A percentile compares a stretch with the other conserved stretches of the same genome.
phyloP scores from a whole-genome alignment of 352 stramenopile genomes.

The Globisporangium okanoganense region DNA sequence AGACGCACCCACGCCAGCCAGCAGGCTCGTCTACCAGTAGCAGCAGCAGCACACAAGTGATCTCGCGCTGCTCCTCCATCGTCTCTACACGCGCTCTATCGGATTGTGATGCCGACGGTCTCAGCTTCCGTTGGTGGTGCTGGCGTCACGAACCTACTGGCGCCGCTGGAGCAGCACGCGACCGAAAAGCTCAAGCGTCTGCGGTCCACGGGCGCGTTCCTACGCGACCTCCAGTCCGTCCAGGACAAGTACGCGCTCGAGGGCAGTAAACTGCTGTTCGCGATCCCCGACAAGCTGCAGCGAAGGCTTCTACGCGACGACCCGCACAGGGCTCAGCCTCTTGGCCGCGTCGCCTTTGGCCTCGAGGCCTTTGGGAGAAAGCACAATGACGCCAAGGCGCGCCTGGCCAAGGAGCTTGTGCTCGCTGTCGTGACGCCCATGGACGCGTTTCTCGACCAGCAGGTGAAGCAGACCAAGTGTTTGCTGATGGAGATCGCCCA shows the following conservation, averaged over 20 bases:
- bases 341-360: slow-evolving; percentile 20
- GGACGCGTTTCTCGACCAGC: slow-evolving; percentile 30
- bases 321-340: slow-evolving; percentile 13
- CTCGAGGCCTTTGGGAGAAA: slow-evolving; percentile 28
- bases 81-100: not conserved
- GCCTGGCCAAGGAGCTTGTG: slow-evolving; percentile 25
- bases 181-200: slow-evolving; percentile 28
- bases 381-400: slow-evolving; percentile 16
- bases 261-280: slow-evolving; percentile 25
- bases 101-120: not conserved
- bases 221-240: slow-evolving; percentile 27
- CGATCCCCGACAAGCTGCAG: slow-evolving; percentile 5
- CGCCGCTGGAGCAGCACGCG: slow-evolving; percentile 29
- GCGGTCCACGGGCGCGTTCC: slow-evolving; percentile 18
- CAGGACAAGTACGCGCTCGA: slow-evolving; percentile 36
- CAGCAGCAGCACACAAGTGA: not conserved
- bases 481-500: slow-evolving; percentile 42
- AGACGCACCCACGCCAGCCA: not conserved
- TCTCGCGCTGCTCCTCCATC: not conserved
- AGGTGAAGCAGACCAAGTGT: slow-evolving; percentile 34
- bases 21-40: not conserved
- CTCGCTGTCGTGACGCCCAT: slow-evolving; percentile 25
- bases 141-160: not conserved
- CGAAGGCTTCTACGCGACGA: not conserved
- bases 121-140: not conserved